Conservation (phyloP, 495 filamentous ascomycete genomes). For the Achaetomiella virescens region DNA sequence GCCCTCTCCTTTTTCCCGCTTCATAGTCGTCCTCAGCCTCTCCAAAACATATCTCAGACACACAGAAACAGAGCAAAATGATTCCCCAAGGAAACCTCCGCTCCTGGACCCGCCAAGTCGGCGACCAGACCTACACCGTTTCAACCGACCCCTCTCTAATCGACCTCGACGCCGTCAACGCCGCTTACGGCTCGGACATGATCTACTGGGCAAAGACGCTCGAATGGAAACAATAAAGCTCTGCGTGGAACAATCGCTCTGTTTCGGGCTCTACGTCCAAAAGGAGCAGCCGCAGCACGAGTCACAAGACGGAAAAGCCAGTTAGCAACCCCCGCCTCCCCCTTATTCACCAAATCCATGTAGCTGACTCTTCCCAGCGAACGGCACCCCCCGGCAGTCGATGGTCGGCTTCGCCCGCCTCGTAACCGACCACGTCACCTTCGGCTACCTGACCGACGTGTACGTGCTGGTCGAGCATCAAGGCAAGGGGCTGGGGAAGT, state of each 20-base stretch:
- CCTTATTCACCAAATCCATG: background rate
- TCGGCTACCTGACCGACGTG: slow-evolving; percentile 66
- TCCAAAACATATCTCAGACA: background rate
- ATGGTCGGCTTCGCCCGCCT: slow-evolving; percentile 57
- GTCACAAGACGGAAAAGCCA: slow-evolving; percentile 8
- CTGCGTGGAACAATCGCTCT: slow-evolving; percentile 49
- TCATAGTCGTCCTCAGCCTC: background rate
- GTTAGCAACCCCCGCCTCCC: background rate
- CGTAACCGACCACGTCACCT: slow-evolving; percentile 58
- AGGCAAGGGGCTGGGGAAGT: slow-evolving; percentile 54
- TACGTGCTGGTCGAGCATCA: slow-evolving; percentile 53
- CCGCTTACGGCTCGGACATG: slow-evolving; percentile 44
- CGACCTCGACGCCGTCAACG: slow-evolving; percentile 43
- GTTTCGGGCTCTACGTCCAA: slow-evolving; percentile 47
- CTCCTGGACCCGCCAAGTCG: slow-evolving; percentile 13
- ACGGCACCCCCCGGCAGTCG: background rate
- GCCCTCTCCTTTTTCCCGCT: background rate
- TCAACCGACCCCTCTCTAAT: slow-evolving; percentile 48
- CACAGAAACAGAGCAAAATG: background rate
- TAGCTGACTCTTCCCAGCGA: background rate
- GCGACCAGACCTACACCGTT: slow-evolving; percentile 34
- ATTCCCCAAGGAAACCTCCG: background rate
- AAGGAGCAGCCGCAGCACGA: too few species aligned
- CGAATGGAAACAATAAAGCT: slow-evolving; percentile 34
- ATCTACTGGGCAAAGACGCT: slow-evolving; percentile 51